Evolutionary conservation across 225 moss, liverwort and hornwort species (phyloP), one percentile per base, ranked within the genome.

Genomic region (Rhytidiadelphus loreus): DNA sequence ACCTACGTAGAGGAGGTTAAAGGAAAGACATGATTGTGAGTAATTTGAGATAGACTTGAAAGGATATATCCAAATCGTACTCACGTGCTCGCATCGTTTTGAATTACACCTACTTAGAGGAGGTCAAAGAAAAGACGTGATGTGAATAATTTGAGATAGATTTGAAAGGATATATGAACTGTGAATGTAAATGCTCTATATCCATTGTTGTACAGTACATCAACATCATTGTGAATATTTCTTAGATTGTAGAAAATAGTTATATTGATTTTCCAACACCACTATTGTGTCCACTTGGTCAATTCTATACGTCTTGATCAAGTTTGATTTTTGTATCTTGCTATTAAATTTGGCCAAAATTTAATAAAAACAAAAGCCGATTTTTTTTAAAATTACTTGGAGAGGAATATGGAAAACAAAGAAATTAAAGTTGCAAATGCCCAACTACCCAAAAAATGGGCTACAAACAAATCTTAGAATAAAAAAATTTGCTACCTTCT

Each of bases 311-410:
- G 0, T 35, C 13, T 52, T 13, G 4, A 52, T 21, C 7, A 76
- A 76, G 22, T 33, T 33, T 21, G 4, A 46, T 73, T 46, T 30
- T 17, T 0, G 0, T 50, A 48, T 2, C 0, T 6, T 0, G 11
- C 13, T 50, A 21, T 32, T 5, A 75, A 4, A 18, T 4, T 18
- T 5, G 4, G 4, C 1, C 12, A 48, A 32, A 74, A 48, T 30
- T 0, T 32, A 32, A 48, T 8, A 4, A 22, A 18, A 32, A 71
- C 1, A 2, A 26, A 32, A 32, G 7, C 13, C 52, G 5, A 33
- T 13, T 33, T 50, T 12, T 33, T 35, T 8, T 8, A 0, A 75
- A 33, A 52, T 33, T 13, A 8, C 2, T 8, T 50, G 13, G 33
- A 75, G 5, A 50, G 2, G 5, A 3, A 46, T 11, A 29, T 3